These are phyloP conservation scores for Gigaspora rosea DNA, from an alignment of 192 early-diverging fungal species.

Conservation along the genomic window DNA sequence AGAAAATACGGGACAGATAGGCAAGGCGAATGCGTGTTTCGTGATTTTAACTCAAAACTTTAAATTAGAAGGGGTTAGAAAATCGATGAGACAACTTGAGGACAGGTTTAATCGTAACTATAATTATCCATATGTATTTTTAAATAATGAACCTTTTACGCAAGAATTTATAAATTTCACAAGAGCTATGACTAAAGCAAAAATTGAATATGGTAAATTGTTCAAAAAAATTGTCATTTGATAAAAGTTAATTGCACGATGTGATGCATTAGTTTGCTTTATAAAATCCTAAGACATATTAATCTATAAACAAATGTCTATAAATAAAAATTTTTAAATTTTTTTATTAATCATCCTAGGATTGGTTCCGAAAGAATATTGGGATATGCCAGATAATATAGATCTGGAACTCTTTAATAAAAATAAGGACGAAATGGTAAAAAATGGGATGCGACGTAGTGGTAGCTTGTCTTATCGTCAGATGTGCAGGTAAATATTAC, in stretches of 20 bases:
- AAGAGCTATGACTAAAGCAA: slow-evolving; percentile 54
- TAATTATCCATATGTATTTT: slow-evolving; percentile 85
- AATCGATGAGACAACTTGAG: slow-evolving; percentile 70
- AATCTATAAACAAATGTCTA: not conserved
- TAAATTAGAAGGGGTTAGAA: slow-evolving; percentile 61
- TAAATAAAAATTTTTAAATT: too few relatives aligned
- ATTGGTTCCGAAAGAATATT: slow-evolving; percentile 66
- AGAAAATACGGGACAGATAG: not conserved
- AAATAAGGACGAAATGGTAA: slow-evolving; percentile 55
- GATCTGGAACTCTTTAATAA: slow-evolving; percentile 57
- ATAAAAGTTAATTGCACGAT: too few relatives aligned
- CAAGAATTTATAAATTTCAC: slow-evolving; percentile 65
- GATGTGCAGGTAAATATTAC: slow-evolving; percentile 62
- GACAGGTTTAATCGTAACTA: slow-evolving; percentile 77
- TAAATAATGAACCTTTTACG: slow-evolving; percentile 78
- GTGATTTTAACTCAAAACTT: slow-evolving; percentile 74
- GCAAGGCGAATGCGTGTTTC: slow-evolving; percentile 39
- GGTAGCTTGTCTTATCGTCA: slow-evolving; percentile 70
- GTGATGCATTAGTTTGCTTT: too few relatives aligned
- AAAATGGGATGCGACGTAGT: slow-evolving; percentile 58
- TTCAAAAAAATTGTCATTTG: not conserved
- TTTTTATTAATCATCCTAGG: not conserved
- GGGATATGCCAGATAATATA: slow-evolving; percentile 83
- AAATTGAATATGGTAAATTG: slow-evolving; percentile 58
- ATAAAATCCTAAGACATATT: too few relatives aligned